phyloP scores from a whole-genome alignment of 2,329 filamentous ascomycete genomes.

The Nemania sp. region DNA sequence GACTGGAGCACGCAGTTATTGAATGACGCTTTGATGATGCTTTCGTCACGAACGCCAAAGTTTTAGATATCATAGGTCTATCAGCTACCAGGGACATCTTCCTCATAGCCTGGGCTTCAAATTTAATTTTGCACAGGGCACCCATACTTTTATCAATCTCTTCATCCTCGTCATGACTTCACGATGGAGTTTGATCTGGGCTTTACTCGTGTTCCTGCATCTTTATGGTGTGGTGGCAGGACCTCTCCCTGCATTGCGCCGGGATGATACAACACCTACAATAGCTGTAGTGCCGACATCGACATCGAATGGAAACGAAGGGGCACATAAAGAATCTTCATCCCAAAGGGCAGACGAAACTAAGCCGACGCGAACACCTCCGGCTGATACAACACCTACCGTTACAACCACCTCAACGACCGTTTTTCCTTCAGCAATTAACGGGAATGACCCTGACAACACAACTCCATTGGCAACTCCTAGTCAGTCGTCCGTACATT shows the following conservation, averaged over 20 bases:
- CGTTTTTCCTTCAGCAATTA: conserved; percentile 38
- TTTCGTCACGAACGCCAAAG: conserved; percentile 19
- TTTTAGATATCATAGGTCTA: conserved; percentile 19
- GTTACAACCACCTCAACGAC: conserved; percentile 29
- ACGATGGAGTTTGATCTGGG: conserved; percentile 43
- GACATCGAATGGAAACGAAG: conserved; percentile 25
- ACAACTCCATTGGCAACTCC: conserved; percentile 25
- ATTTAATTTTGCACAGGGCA: neutral
- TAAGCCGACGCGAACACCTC: conserved; percentile 11
- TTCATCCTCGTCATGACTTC: conserved; percentile 41
- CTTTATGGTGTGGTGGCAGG: conserved; percentile 46
- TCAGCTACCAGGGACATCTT: conserved; percentile 22
- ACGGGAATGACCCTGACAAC: conserved; percentile 38
- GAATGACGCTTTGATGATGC: conserved; percentile 28
- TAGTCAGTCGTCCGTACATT: conserved; percentile 31
- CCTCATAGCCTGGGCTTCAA: conserved; percentile 1
- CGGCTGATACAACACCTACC: conserved; percentile 18
- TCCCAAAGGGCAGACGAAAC: conserved; percentile 20
- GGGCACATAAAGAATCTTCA: conserved; percentile 20
- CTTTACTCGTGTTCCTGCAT: conserved; percentile 46
- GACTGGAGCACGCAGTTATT: conserved; percentile 12
- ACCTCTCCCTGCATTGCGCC: conserved; percentile 39
- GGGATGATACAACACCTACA: conserved; percentile 43
- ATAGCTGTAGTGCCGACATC: conserved; percentile 30
- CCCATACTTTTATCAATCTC: neutral